phyloP scores from a whole-genome alignment of 2,329 filamentous ascomycete species.

The Dactylellina drechsleri region DNA sequence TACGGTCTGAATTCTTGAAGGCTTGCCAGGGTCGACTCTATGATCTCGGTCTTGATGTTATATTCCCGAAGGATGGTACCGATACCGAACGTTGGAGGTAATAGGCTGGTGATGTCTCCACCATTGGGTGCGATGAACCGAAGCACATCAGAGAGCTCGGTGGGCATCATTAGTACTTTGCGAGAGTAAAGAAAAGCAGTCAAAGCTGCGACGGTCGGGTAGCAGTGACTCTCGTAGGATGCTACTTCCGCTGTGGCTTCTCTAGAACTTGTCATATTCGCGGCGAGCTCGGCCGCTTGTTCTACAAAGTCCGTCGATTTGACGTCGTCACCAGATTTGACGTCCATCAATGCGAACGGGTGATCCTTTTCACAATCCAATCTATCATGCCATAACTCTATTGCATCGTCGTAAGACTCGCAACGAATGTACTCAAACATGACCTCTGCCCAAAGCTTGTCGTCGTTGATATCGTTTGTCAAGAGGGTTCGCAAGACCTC shows the following conservation, averaged over 20 bases:
- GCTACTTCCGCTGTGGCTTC: neutral
- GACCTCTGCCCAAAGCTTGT: slow-evolving; percentile 48
- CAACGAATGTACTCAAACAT: slow-evolving; percentile 50
- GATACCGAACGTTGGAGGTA: slow-evolving; percentile 27
- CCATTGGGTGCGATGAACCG: slow-evolving; percentile 37
- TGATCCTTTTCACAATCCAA: slow-evolving; percentile 35
- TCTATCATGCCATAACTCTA: slow-evolving; percentile 38
- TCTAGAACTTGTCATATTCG: neutral
- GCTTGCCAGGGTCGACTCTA: slow-evolving; percentile 18
- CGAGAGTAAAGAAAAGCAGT: slow-evolving; percentile 38
- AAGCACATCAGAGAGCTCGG: slow-evolving; percentile 32
- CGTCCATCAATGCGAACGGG: slow-evolving; percentile 20
- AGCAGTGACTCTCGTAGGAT: slow-evolving; percentile 23
- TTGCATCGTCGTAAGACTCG: slow-evolving; percentile 42
- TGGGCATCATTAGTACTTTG: slow-evolving; percentile 31
- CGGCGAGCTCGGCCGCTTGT: neutral
- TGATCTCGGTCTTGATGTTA: slow-evolving; percentile 12
- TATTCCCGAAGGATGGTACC: slow-evolving; percentile 32
- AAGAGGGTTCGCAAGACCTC: slow-evolving; percentile 32
- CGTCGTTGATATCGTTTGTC: slow-evolving; percentile 29
- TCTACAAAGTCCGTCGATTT: neutral
- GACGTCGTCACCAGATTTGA: neutral
- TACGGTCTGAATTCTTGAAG: slow-evolving; percentile 44
- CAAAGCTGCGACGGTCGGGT: slow-evolving; percentile 33
- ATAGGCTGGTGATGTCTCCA: slow-evolving; percentile 24